phyloP scores from a whole-genome alignment of 768 basidiomycete species.

The Butyriboletus loyo region DNA sequence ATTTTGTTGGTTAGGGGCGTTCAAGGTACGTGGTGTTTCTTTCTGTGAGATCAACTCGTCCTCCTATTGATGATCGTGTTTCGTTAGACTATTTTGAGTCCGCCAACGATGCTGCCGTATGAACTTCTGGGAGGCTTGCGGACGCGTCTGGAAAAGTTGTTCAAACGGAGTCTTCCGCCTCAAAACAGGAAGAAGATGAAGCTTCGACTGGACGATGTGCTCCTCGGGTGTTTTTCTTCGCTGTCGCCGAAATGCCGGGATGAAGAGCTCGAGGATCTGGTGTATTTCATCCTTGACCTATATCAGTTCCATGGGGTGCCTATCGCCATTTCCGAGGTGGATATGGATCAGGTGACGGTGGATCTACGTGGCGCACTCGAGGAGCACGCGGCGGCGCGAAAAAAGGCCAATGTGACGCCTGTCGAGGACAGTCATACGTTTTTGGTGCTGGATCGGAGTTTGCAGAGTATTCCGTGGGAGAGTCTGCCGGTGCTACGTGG shows the following conservation, averaged over 20 bases:
- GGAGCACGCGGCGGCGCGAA: slow-evolving; percentile 51
- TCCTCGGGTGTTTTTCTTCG: slow-evolving; percentile 85
- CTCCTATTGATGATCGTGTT: neutral
- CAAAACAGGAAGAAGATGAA: slow-evolving; percentile 60
- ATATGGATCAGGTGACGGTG: slow-evolving; percentile 84
- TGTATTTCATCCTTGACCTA: slow-evolving; percentile 90
- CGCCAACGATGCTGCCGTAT: slow-evolving; percentile 39
- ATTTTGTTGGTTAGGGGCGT: slow-evolving; percentile 95
- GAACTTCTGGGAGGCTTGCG: slow-evolving; percentile 57
- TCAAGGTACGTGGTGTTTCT: slow-evolving; percentile 64
- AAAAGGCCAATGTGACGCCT: slow-evolving; percentile 29
- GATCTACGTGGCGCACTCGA: slow-evolving; percentile 78
- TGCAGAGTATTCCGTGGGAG: slow-evolving; percentile 94
- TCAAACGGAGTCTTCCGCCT: slow-evolving; percentile 58
- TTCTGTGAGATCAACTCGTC: neutral
- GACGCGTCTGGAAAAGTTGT: slow-evolving; percentile 69
- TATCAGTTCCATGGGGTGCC: slow-evolving; percentile 92
- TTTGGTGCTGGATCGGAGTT: slow-evolving; percentile 84
- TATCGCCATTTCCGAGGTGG: slow-evolving; percentile 87
- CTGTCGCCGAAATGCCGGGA: slow-evolving; percentile 80
- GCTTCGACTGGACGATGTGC: slow-evolving; percentile 62
- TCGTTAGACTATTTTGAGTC: slow-evolving; percentile 57
- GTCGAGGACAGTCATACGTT: slow-evolving; percentile 71
- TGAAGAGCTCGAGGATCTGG: slow-evolving; percentile 93
- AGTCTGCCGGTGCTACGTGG: slow-evolving; percentile 84